Conservation (phyloP, 257 asterid genomes). For the Przewalskia tangutica region DNA sequence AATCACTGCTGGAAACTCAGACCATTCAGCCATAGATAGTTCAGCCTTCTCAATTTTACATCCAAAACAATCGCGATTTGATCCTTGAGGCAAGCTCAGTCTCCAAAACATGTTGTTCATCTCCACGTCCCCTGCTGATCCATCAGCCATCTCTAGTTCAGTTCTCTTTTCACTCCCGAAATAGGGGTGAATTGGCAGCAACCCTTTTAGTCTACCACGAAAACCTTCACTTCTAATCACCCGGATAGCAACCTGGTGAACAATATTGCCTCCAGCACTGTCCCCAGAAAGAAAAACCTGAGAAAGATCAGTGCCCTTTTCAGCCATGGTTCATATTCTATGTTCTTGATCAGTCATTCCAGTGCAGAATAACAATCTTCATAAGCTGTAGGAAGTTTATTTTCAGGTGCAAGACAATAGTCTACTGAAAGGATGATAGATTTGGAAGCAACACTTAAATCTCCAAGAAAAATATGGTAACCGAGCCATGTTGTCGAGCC, state of each 20-base stretch:
- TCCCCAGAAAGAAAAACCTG: conserved; percentile 61
- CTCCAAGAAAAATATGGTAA: conserved; percentile 56
- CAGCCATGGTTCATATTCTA: conserved; percentile 36
- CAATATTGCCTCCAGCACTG: conserved; percentile 81
- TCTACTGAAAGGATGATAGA: conserved; percentile 52
- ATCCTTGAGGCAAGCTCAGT: conserved; percentile 56
- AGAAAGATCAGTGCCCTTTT: conserved; percentile 28
- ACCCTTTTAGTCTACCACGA: conserved; percentile 29
- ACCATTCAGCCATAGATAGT: conserved; percentile 25
- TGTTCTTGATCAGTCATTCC: conserved; percentile 31
- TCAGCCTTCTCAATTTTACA: conserved; percentile 42
- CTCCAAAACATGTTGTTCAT: conserved; percentile 72
- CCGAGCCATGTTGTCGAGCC: conserved; percentile 74
- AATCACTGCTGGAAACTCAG: conserved; percentile 35
- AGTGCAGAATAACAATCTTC: conserved; percentile 49
- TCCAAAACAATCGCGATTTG: conserved; percentile 43
- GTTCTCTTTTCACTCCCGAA: conserved; percentile 53
- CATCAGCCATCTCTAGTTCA: conserved; percentile 33
- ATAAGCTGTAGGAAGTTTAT: conserved; percentile 66
- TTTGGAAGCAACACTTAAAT: conserved; percentile 33
- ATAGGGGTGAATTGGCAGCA: conserved; percentile 61
- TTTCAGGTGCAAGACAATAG: conserved; percentile 77
- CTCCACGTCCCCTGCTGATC: background rate
- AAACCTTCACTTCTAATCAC: background rate
- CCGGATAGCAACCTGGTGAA: conserved; percentile 41